These are phyloP conservation scores for Patellifolia procumbens DNA, from an alignment of 179 eudicot genomes.

Conservation along the genomic window DNA sequence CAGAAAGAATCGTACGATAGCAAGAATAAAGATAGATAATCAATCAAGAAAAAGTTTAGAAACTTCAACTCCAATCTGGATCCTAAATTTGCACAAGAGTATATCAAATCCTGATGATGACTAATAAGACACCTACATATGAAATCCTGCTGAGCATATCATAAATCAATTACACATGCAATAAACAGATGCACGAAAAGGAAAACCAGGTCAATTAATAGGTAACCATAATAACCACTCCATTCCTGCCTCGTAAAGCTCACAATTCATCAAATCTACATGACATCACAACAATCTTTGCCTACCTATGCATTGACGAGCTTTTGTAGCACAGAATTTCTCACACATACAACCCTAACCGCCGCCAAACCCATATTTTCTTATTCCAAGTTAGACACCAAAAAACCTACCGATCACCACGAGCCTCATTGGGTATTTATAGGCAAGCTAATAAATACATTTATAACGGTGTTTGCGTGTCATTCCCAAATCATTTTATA, in stretches of 20 bases:
- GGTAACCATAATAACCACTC: neutral
- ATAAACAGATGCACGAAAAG: neutral
- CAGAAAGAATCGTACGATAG: neutral
- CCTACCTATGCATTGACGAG: conserved; percentile 7
- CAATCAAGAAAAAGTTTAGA: neutral
- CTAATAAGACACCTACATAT: neutral
- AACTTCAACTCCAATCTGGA: neutral
- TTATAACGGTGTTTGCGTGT: neutral
- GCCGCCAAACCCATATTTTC: conserved; percentile 2
- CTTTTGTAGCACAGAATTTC: neutral
- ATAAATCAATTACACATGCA: neutral
- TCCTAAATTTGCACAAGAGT: neutral
- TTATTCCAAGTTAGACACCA: neutral
- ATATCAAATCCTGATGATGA: neutral
- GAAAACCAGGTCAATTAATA: neutral
- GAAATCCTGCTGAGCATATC: neutral
- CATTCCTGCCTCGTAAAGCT: neutral
- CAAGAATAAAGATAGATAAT: conserved; percentile 1
- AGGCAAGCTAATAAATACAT: neutral
- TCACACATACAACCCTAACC: neutral
- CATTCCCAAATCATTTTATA: neutral
- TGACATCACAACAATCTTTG: neutral
- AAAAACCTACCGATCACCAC: neutral
- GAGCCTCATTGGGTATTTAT: neutral
- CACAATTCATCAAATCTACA: neutral